Conservation (phyloP, 31 red algal genomes). For the Porphyra umbilicalis region DNA sequence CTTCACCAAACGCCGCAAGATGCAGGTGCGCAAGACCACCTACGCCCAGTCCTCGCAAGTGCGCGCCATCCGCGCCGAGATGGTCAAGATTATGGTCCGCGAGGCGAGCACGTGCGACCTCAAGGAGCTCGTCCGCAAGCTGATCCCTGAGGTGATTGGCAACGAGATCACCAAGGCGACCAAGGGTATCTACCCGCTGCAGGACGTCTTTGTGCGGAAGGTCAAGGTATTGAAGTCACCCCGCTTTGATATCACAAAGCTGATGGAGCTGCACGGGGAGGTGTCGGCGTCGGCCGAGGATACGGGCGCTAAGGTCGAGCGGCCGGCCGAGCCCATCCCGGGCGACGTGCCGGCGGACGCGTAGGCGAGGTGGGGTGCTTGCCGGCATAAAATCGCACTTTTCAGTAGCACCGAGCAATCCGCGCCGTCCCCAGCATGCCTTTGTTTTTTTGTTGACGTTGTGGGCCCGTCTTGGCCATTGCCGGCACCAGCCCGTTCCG, state of each 20-base stretch:
- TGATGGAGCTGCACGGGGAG: slow-evolving; percentile 96
- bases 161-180: slow-evolving; percentile 89
- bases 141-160: slow-evolving; percentile 90
- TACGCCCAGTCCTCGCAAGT: slow-evolving; percentile 91
- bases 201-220: slow-evolving; percentile 91
- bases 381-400: too few species aligned
- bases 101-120: slow-evolving; percentile 73
- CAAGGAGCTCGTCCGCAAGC: slow-evolving; percentile 84
- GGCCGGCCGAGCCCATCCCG: slow-evolving; percentile 28
- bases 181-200: slow-evolving; percentile 80
- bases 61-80: slow-evolving; percentile 88
- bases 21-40: slow-evolving; percentile 77
- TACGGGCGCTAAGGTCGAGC: slow-evolving; percentile 55
- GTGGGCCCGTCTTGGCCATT: too few species aligned
- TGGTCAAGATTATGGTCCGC: slow-evolving; percentile 90
- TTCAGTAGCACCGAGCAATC: too few species aligned
- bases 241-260: slow-evolving; percentile 95
- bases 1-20: slow-evolving; percentile 87
- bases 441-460: too few species aligned
- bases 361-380: too few species aligned
- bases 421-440: too few species aligned
- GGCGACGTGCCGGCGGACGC: slow-evolving; percentile 50
- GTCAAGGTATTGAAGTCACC: slow-evolving; percentile 92
- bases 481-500: too few species aligned
- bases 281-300: slow-evolving; percentile 51